Evolutionary conservation across 768 basidiomycete species (phyloP), one percentile per base, ranked within the genome.

Genomic region (Leucocoprinus birnbaumii): DNA sequence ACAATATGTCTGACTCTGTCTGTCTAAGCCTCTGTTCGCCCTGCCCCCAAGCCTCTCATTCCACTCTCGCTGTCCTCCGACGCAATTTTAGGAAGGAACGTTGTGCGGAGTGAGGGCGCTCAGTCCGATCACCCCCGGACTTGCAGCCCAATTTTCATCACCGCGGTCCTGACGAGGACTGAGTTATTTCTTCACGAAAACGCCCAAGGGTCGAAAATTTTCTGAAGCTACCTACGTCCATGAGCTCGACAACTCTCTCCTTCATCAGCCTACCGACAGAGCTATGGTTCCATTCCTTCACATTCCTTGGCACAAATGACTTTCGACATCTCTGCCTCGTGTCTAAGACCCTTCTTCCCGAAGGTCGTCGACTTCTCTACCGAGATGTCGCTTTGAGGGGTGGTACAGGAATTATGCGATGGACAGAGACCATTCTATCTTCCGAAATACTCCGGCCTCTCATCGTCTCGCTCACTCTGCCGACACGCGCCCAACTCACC

Each of bases 291-390:
- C 24, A 50, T 22, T 37, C 38, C 19, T 24, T 50, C 19, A 22
- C 35, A 13, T 38, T 50, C 37, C 7, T 50, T 35, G 25, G 8
- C 34, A 50, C 22, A 38, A 50, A 38, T 21, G 48, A 50, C 48
- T 11, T 50, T 14, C 48, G 48, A 40, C 35, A 50, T 31, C 48
- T 50, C 34, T 50, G 48, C 24, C 48, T 50, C 48, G 27, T 37
- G 9, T 50, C 24, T 35, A 37, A 38, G 22, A 16, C 10, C 6
- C n/a, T 50, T 11, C 22, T 50, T 8, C 48, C 48, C 34, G 48
- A 50, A 21, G 35, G 34, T n/a, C 48, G 48, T 13, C 48, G 48
- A 6, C 16, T 37, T 18, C 48, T 50, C 22, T 50, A 50, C 24
- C 48, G 37, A 24, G 14, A 50, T 40, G 37, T 50, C 11, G 11